Evolutionary conservation across 1,284 basidiomycete species (phyloP).

Genomic region (Phlebopus sp.): DNA sequence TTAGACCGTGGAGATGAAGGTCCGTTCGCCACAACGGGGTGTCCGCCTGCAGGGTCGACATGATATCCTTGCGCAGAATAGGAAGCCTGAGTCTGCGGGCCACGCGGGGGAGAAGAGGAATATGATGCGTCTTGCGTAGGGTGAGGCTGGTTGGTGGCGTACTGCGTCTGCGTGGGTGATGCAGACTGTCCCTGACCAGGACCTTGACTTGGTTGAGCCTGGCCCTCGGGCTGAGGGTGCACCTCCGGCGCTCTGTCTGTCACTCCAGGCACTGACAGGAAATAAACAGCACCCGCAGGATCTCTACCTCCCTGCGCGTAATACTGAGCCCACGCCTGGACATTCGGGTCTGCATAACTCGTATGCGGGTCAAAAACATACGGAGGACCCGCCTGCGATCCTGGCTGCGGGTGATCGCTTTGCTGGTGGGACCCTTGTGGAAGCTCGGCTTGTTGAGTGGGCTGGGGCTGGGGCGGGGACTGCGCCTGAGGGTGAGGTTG

Average conservation of each 20-base stretch:
- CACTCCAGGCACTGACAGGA: slow-evolving; percentile 69
- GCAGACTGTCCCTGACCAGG: slow-evolving; percentile 18
- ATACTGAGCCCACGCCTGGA: slow-evolving; percentile 79
- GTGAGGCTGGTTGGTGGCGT: slow-evolving; percentile 13
- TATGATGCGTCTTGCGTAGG: slow-evolving; percentile 18
- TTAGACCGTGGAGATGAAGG: slow-evolving; percentile 6
- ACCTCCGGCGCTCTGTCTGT: slow-evolving; percentile 36
- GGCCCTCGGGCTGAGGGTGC: slow-evolving; percentile 1
- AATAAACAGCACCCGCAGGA: slow-evolving; percentile 68
- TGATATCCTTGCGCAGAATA: slow-evolving; percentile 21
- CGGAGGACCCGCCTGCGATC: slow-evolving; percentile 49
- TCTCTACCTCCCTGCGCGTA: slow-evolving; percentile 74
- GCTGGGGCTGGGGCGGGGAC: slow-evolving; percentile 17
- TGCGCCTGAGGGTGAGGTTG: slow-evolving; percentile 23
- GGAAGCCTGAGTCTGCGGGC: slow-evolving; percentile 17
- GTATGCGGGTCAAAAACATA: slow-evolving; percentile 65
- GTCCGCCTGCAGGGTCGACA: slow-evolving; percentile 6
- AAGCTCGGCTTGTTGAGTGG: too few relatives aligned
- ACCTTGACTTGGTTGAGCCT: slow-evolving; percentile 8
- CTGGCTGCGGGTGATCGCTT: slow-evolving; percentile 11
- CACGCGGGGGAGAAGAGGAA: neutral
- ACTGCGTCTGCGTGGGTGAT: slow-evolving; percentile 19
- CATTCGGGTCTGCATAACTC: slow-evolving; percentile 68
- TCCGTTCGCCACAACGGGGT: neutral
- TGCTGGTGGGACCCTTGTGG: slow-evolving; percentile 9